A percentile compares a stretch with the other conserved stretches of the same genome.
Evolutionary conservation across 1,139 yeast species (phyloP).

Genomic region (Hyphopichia fennica): DNA sequence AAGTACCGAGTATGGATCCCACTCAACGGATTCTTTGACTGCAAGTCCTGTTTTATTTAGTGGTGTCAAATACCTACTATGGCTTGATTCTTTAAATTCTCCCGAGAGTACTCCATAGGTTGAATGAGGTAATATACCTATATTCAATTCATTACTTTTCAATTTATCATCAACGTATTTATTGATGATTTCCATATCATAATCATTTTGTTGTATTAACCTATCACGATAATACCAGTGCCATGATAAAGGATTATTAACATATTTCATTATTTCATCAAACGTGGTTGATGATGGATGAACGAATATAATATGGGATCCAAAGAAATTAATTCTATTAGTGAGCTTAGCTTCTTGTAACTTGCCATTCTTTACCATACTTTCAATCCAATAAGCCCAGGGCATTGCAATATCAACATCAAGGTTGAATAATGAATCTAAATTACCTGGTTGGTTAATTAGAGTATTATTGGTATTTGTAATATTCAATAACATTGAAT

Average conservation of each 20-base stretch:
- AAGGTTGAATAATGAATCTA: constrained; percentile 35
- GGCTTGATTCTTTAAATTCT: constrained; percentile 39
- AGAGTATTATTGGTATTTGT: constrained; percentile 9
- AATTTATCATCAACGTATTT: constrained; percentile 27
- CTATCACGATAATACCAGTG: constrained; percentile 18
- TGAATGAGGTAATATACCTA: constrained; percentile 44
- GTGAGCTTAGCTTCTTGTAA: not conserved
- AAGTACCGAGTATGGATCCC: constrained; percentile 27
- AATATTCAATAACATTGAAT: constrained; percentile 30
- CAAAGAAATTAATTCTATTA: constrained; percentile 26
- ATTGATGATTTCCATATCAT: constrained; percentile 54
- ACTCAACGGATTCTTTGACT: constrained; percentile 13
- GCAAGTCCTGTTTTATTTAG: constrained; percentile 19
- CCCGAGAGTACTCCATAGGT: constrained; percentile 51
- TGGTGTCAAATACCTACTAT: constrained; percentile 24
- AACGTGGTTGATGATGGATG: constrained; percentile 34
- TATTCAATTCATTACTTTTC: constrained; percentile 8
- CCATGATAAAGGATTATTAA: constrained; percentile 36
- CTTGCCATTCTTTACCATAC: not conserved
- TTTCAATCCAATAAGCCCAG: constrained; percentile 39
- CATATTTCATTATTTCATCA: constrained; percentile 27
- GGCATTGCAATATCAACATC: constrained; percentile 33
- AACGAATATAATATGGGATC: constrained; percentile 47
- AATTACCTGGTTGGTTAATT: constrained; percentile 13
- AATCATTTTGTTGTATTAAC: constrained; percentile 28